A percentile compares a stretch with the other conserved stretches of the same genome.
These are phyloP conservation scores for Gleditsia sinensis DNA, from an alignment of 306 rosid genomes.

Conservation along the genomic window DNA sequence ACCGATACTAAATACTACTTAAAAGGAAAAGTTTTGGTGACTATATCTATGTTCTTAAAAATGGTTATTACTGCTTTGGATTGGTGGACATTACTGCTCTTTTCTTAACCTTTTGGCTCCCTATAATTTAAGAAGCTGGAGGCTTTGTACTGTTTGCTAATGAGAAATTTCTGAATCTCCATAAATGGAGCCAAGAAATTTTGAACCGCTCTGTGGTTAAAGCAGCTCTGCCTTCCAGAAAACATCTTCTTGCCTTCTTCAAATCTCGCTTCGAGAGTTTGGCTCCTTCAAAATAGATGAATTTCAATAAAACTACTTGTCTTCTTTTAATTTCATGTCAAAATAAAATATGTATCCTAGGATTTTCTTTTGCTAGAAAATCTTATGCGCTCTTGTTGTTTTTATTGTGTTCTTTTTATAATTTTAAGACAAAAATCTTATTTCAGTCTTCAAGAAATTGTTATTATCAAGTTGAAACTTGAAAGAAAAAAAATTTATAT, in stretches of 20 bases:
- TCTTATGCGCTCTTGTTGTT: too few species aligned
- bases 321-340: not conserved
- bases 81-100: conserved; percentile 54
- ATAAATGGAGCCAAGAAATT: conserved; percentile 51
- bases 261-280: conserved; percentile 7
- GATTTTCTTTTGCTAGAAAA: too few species aligned
- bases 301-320: not conserved
- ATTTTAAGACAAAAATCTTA: too few species aligned
- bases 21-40: too few species aligned
- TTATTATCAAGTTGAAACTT: too few species aligned
- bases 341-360: too few species aligned
- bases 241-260: conserved; percentile 27
- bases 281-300: not conserved
- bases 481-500: too few species aligned
- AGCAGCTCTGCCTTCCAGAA: conserved; percentile 39
- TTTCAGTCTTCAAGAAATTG: too few species aligned
- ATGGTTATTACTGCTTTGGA: too few species aligned
- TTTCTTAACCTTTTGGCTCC: conserved; percentile 54
- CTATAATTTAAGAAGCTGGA: conserved; percentile 42
- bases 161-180: conserved; percentile 47
- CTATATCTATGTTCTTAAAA: too few species aligned
- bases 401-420: too few species aligned
- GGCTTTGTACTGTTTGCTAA: conserved; percentile 40
- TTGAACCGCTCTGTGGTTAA: conserved; percentile 37
- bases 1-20: too few species aligned